These are phyloP conservation scores for Cystobasidium sp. DNA, from an alignment of 1,284 basidiomycete genomes.

Conservation along the genomic window DNA sequence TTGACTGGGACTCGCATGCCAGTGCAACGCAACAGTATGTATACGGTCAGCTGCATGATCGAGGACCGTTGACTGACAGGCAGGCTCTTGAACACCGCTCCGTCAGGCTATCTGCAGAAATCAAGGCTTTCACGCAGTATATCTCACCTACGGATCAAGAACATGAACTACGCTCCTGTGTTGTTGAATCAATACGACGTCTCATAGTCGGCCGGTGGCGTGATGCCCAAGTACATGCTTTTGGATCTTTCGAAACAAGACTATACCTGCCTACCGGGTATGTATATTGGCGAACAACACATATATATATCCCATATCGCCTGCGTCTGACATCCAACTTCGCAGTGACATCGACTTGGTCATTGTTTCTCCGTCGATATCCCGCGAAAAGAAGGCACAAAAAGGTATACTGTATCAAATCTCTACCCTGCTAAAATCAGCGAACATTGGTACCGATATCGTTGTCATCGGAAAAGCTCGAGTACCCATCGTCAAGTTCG, in stretches of 20 bases:
- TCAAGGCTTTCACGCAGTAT: constrained; percentile 81
- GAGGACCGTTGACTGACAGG: neutral
- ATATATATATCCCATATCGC: neutral
- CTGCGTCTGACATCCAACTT: constrained; percentile 1
- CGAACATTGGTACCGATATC: constrained; percentile 48
- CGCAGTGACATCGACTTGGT: constrained; percentile 66
- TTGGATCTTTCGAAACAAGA: constrained; percentile 92
- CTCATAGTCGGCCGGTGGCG: constrained; percentile 71
- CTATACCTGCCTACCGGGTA: constrained; percentile 92
- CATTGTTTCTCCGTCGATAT: constrained; percentile 56
- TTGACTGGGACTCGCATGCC: constrained; percentile 75
- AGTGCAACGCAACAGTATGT: constrained; percentile 81
- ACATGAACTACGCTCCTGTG: constrained; percentile 77
- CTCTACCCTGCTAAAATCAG: constrained; percentile 48
- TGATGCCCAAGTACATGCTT: constrained; percentile 81
- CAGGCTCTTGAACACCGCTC: neutral
- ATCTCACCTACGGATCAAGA: constrained; percentile 84
- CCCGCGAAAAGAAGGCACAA: constrained; percentile 46
- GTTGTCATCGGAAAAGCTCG: constrained; percentile 57
- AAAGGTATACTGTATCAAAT: constrained; percentile 48
- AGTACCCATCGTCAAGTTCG: constrained; percentile 79
- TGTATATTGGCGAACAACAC: too few species aligned
- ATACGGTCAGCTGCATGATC: neutral
- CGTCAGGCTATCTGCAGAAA: constrained; percentile 70
- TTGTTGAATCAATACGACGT: constrained; percentile 73